Evolutionary conservation across 768 basidiomycete species (phyloP).

Genomic region (Suillus occidentalis): DNA sequence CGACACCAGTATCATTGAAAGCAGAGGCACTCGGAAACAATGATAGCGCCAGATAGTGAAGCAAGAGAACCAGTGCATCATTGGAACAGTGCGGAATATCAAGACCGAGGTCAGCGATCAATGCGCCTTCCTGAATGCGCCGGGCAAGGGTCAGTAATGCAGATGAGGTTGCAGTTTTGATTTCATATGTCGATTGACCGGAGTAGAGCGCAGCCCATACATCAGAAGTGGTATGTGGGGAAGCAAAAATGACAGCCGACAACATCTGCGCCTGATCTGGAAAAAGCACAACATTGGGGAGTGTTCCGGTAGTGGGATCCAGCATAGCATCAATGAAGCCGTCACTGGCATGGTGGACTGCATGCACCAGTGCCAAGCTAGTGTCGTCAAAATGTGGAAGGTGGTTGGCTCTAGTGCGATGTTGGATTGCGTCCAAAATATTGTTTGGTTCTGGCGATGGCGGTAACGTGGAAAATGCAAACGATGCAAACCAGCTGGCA

Average conservation of each 20-base stretch:
- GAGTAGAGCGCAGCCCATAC: conserved; percentile 24
- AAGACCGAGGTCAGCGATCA: conserved; percentile 24
- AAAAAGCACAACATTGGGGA: conserved; percentile 43
- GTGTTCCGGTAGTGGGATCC: conserved; percentile 34
- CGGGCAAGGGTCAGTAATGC: conserved; percentile 48
- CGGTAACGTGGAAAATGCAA: conserved; percentile 28
- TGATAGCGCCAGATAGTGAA: conserved; percentile 49
- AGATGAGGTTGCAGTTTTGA: conserved; percentile 37
- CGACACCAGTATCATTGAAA: conserved; percentile 51
- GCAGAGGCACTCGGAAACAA: conserved; percentile 45
- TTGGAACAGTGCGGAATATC: conserved; percentile 31
- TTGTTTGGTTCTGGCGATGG: conserved; percentile 22
- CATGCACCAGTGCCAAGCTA: conserved; percentile 36
- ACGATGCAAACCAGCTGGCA: conserved; percentile 37
- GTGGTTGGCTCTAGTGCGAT: conserved; percentile 23
- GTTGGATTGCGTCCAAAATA: conserved; percentile 20
- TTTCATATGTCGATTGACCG: conserved; percentile 24
- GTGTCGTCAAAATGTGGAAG: conserved; percentile 29
- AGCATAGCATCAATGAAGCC: conserved; percentile 34
- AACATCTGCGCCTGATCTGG: conserved; percentile 41
- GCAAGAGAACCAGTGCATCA: conserved; percentile 40
- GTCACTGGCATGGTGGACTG: conserved; percentile 35
- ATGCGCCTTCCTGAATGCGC: conserved; percentile 37
- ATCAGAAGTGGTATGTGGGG: conserved; percentile 22
- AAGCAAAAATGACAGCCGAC: conserved; percentile 37